Percentiles rank a stretch among this genome's conserved stretches.
phyloP scores from a whole-genome alignment of 1,284 basidiomycete species.

The Ustilago shanxiensis region DNA sequence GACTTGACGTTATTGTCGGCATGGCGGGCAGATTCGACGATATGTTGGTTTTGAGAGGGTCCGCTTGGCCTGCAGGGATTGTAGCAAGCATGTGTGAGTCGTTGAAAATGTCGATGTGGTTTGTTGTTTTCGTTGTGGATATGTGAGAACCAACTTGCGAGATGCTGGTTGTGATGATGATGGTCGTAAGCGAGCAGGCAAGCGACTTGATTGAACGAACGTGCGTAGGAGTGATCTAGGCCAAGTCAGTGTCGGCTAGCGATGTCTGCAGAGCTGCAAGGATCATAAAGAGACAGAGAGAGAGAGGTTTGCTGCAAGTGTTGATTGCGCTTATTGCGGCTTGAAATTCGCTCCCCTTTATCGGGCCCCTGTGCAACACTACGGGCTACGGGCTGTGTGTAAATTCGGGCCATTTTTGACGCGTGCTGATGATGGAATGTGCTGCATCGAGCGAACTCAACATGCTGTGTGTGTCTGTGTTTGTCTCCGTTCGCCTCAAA shows the following conservation, averaged over 20 bases:
- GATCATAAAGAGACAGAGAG: too few relatives aligned
- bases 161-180: neutral
- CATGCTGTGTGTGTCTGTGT: neutral
- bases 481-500: neutral
- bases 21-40: conserved; percentile 26
- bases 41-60: neutral
- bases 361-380: conserved; percentile 3
- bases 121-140: neutral
- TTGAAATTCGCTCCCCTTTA: conserved; percentile 6
- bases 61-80: neutral
- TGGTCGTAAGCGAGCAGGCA: neutral
- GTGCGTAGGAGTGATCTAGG: neutral
- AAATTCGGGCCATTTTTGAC: neutral
- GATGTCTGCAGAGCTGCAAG: neutral
- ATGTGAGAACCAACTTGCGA: neutral
- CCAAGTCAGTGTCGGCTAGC: neutral
- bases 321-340: conserved; percentile 4
- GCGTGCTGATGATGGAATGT: neutral
- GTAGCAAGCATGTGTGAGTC: neutral
- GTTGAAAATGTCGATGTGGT: neutral
- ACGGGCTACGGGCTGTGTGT: neutral
- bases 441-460: neutral
- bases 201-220: neutral
- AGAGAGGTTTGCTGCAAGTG: neutral
- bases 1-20: conserved; percentile 59